These are phyloP conservation scores for Sugiyamaella sp. DNA, from an alignment of 1,139 yeast genomes.

Conservation along the genomic window DNA sequence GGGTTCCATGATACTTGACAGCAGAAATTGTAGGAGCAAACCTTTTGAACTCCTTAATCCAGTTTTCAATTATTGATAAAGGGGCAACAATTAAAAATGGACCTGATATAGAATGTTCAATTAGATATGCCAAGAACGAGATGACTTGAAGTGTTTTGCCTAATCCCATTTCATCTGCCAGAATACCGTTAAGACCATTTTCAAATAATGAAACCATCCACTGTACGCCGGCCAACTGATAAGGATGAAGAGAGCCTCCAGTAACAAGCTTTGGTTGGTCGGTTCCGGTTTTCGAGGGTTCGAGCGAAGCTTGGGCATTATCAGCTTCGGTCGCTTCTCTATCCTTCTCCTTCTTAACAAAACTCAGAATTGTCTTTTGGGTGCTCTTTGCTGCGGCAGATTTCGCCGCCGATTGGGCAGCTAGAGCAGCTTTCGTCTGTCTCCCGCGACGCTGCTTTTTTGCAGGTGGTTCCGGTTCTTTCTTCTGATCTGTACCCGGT, in stretches of 20 bases:
- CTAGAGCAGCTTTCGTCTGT: conserved; percentile 15
- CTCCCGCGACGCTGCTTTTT: conserved; percentile 8
- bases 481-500: neutral
- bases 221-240: conserved; percentile 87
- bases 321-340: conserved; percentile 1
- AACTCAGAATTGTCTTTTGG: conserved; percentile 26
- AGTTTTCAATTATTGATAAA: conserved; percentile 80
- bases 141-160: conserved; percentile 57
- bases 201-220: conserved; percentile 89
- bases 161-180: conserved; percentile 60
- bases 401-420: conserved; percentile 17
- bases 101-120: conserved; percentile 78
- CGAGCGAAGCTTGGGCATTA: conserved; percentile 1
- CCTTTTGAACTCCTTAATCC: conserved; percentile 69
- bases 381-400: conserved; percentile 17
- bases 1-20: conserved; percentile 76
- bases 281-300: conserved; percentile 10
- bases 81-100: conserved; percentile 91
- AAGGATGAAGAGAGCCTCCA: conserved; percentile 74
- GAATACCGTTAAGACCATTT: conserved; percentile 75
- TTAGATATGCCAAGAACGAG: conserved; percentile 57
- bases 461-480: neutral
- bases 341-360: conserved; percentile 18
- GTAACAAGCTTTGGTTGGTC: conserved; percentile 67
- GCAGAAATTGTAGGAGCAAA: conserved; percentile 69